Base-by-base conservation (phyloP, 2,329 filamentous ascomycete species). In the Clathrospora elynae region DNA sequence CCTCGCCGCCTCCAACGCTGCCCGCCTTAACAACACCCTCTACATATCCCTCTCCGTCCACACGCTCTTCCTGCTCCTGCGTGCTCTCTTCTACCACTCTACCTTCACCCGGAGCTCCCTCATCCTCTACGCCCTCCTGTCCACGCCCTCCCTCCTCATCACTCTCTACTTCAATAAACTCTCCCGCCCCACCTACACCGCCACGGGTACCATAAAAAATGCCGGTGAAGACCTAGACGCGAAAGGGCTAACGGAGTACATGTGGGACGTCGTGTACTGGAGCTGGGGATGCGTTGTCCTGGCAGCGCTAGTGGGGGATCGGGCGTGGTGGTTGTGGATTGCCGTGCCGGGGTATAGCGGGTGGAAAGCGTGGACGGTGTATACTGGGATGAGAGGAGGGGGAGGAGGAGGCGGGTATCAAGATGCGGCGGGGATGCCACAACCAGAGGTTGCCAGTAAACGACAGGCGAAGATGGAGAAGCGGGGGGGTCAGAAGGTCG, bases 231-330 rank as follows among this genome's bases (percentile, higher is more conserved):
- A 99, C 69, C 81, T 99, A 36, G 84, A 87, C 38, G 88, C 90
- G 7, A 81, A 86, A 22, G 93, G 93, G 4, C 74, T 99, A 75
- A 97, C 92, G 8, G 93, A 96, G 73, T 97, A 95, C 77, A 89
- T 97, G 87, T 99, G 95, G 80, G 93, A 99, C 73, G 82, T 96
- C 35, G 77, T 96, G 38, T 97, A 96, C 82, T 90, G 95, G 75
- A 96, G 90, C 0, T 96, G 91, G 85, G 84, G 82, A 8, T 87
- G 85, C 39, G 75, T 89, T 26, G 72, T 85, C 6, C 70, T 86
- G n/a, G 90, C 86, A 10, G 79, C 86, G 11, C 52, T 95, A 18
- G 81, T 92, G 33, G 93, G 93, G 3, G 90, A 96, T 68, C 86
- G 86, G 75, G 88, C 76, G 3, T 88, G 85, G 85, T 82, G 82